Evolutionary conservation across 2,329 filamentous ascomycete genomes (phyloP).

Genomic region (Podosphaera leucotricha): DNA sequence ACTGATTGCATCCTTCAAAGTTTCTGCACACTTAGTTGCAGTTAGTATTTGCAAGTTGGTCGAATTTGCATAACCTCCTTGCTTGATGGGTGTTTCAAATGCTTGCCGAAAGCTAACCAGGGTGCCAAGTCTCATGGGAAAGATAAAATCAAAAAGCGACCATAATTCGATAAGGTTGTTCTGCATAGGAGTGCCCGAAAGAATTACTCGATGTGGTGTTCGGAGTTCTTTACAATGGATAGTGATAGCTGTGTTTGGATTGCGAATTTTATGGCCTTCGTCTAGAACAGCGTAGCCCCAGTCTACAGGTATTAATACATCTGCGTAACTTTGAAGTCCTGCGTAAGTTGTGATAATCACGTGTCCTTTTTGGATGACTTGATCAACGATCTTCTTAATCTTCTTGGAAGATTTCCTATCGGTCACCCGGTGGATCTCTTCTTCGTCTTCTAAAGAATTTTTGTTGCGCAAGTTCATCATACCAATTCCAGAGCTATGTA

Average conservation of each 20-base stretch:
- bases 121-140: slow-evolving; percentile 82
- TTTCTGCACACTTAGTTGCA: no score
- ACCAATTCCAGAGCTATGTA: slow-evolving; percentile 87
- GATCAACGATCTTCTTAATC: slow-evolving; percentile 59
- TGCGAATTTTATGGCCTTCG: slow-evolving; percentile 82
- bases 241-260: no score
- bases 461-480: slow-evolving; percentile 67
- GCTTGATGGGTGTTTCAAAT: slow-evolving; percentile 80
- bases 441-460: slow-evolving; percentile 30
- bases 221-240: no score
- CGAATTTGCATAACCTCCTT: no score
- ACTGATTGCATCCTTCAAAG: no score
- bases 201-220: slow-evolving; percentile 24
- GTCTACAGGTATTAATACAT: slow-evolving; percentile 56
- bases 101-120: slow-evolving; percentile 82
- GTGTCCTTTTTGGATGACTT: slow-evolving; percentile 65
- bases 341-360: slow-evolving; percentile 91
- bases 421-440: slow-evolving; percentile 22
- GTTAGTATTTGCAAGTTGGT: no score
- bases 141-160: slow-evolving; percentile 79
- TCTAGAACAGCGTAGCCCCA: slow-evolving; percentile 98
- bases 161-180: slow-evolving; percentile 91
- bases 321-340: slow-evolving; percentile 77
- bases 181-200: slow-evolving; percentile 69
- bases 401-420: slow-evolving; percentile 35